Conservation (phyloP, 2,329 filamentous ascomycete genomes). For the Neonectria faginata region DNA sequence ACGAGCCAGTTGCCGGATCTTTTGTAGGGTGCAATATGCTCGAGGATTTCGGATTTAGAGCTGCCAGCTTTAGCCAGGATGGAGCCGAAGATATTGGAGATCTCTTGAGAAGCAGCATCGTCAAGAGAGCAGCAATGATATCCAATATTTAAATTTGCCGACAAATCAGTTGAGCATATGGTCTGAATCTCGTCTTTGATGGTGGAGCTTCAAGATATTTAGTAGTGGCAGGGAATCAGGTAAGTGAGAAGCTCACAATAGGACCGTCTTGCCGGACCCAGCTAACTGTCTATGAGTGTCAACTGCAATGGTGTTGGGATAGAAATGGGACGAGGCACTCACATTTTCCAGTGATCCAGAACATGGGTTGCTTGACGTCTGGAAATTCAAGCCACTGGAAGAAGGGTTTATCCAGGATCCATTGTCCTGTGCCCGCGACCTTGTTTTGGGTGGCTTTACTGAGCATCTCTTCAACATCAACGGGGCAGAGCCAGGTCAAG, state of each 20-base stretch:
- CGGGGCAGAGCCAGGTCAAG: conserved; percentile 38
- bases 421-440: conserved; percentile 36
- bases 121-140: conserved; percentile 44
- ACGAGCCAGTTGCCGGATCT: conserved; percentile 27
- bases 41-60: conserved; percentile 28
- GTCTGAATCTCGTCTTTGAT: conserved; percentile 37
- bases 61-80: conserved; percentile 41
- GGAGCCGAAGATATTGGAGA: conserved; percentile 45
- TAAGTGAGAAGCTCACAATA: conserved; percentile 35
- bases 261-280: conserved; percentile 46
- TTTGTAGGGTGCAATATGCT: conserved; percentile 34
- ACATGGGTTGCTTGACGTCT: conserved; percentile 30
- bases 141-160: conserved; percentile 31
- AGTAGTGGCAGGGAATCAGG: background rate
- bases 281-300: conserved; percentile 24
- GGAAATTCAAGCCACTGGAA: conserved; percentile 30
- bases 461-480: conserved; percentile 33
- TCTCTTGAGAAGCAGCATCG: conserved; percentile 43
- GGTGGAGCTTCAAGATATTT: conserved; percentile 33
- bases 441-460: conserved; percentile 28
- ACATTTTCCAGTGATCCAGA: conserved; percentile 44
- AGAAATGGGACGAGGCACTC: conserved; percentile 7
- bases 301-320: background rate
- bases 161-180: conserved; percentile 8
- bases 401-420: conserved; percentile 35